These are phyloP conservation scores for Chrysosporium keratinophilum DNA, from an alignment of 2,329 filamentous ascomycete species.

Conservation along the genomic window DNA sequence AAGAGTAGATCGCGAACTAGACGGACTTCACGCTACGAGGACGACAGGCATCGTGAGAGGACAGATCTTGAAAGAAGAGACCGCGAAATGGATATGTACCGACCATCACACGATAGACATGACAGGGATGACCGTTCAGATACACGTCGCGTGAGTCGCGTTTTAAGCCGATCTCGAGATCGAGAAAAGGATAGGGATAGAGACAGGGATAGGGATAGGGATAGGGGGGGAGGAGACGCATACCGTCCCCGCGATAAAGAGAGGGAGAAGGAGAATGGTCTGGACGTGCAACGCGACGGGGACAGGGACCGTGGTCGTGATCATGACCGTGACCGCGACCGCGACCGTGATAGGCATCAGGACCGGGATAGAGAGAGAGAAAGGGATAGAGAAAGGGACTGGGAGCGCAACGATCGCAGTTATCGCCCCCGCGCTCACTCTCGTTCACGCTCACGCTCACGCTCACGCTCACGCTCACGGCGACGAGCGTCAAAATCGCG, in stretches of 20 bases:
- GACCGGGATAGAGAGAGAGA: constrained; percentile 16
- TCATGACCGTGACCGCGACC: no score
- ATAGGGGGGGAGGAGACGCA: constrained; percentile 13
- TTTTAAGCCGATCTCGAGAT: constrained; percentile 20
- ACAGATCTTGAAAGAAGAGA: constrained; percentile 9
- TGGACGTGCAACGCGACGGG: constrained; percentile 13
- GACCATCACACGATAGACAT: constrained; percentile 15
- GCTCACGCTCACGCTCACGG: constrained; percentile 18
- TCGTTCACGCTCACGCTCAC: constrained; percentile 20
- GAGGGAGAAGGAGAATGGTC: constrained; percentile 10
- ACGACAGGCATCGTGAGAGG: constrained; percentile 10
- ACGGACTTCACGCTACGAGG: constrained; percentile 19
- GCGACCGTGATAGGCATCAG: constrained; percentile 7
- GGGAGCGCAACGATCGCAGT: constrained; percentile 17
- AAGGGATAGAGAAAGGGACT: constrained; percentile 16
- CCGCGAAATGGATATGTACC: constrained; percentile 16
- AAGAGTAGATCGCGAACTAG: constrained; percentile 21
- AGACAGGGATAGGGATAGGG: constrained; percentile 12
- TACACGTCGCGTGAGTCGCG: constrained; percentile 25
- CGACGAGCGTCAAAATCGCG: constrained; percentile 14
- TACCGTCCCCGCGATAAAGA: constrained; percentile 13
- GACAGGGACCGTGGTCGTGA: constrained; percentile 14
- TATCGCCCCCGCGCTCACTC: constrained; percentile 19
- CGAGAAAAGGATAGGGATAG: constrained; percentile 12
- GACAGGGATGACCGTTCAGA: constrained; percentile 26